A percentile compares a stretch with the other conserved stretches of the same genome.
phyloP scores from a whole-genome alignment of 345 rosid species.

The Isatis tinctoria region DNA sequence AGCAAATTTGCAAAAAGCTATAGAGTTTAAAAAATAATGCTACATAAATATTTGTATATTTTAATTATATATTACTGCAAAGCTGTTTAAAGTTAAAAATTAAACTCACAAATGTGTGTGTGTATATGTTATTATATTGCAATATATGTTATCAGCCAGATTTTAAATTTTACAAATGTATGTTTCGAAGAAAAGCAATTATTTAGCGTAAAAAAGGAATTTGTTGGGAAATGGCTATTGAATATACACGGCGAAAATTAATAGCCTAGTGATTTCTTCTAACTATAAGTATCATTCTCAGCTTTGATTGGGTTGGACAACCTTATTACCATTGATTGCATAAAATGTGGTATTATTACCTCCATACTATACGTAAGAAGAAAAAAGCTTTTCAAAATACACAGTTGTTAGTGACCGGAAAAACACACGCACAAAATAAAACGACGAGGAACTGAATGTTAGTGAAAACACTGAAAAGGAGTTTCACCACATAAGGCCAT shows the following conservation, averaged over 20 bases:
- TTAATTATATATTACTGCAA: too few species aligned
- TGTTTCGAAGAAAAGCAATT: background rate
- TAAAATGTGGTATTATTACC: background rate
- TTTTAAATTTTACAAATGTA: background rate
- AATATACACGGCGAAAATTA: background rate
- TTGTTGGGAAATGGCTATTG: background rate
- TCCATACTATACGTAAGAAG: too few species aligned
- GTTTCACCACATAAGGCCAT: slow-evolving; percentile 27
- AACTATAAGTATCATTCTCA: background rate
- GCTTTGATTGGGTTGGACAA: background rate
- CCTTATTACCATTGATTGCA: background rate
- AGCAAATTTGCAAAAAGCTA: too few species aligned
- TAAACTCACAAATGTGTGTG: too few species aligned
- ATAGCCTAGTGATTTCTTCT: background rate
- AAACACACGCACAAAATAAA: too few species aligned
- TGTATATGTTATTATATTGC: too few species aligned
- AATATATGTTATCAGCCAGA: too few species aligned
- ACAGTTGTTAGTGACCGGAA: too few species aligned
- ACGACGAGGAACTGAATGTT: slow-evolving; percentile 16
- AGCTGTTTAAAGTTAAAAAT: too few species aligned
- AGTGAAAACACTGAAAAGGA: slow-evolving; percentile 13
- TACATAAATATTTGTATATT: too few species aligned
- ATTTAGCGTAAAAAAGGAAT: background rate
- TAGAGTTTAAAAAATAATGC: too few species aligned
- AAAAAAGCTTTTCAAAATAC: too few species aligned